Conservation (phyloP, 169 alveolate species). For the Sarcocystis neurona region DNA sequence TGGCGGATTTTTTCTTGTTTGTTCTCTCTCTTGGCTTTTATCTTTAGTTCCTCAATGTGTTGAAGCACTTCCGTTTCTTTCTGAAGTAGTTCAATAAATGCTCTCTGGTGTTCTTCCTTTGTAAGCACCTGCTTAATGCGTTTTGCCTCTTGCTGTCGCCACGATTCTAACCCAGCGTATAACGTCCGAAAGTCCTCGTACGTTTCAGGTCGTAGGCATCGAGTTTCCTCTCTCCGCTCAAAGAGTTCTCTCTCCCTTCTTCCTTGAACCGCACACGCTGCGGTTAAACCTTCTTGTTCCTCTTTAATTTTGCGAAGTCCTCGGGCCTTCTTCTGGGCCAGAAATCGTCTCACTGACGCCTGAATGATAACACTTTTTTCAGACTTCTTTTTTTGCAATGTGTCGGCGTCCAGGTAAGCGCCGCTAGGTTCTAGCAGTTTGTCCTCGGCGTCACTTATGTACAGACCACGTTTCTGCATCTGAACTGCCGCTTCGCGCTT, state of each 20-base stretch:
- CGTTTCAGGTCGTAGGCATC: slow-evolving; percentile 14
- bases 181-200: not conserved
- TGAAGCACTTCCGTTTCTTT: not conserved
- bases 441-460: not conserved
- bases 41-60: slow-evolving; percentile 1
- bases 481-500: slow-evolving; percentile 26
- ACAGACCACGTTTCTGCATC: slow-evolving; percentile 3
- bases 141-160: not conserved
- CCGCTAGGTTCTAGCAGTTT: not conserved
- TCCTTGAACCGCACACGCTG: not conserved
- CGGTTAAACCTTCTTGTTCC: slow-evolving; percentile 23
- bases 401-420: not conserved
- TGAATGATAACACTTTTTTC: not conserved
- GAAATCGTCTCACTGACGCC: not conserved
- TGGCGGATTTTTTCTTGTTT: not conserved
- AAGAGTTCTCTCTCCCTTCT: not conserved
- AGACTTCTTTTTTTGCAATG: not conserved
- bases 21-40: not conserved
- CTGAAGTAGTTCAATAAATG: not conserved
- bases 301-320: slow-evolving; percentile 3
- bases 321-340: not conserved
- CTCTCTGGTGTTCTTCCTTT: not conserved
- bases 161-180: not conserved
- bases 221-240: not conserved
- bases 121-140: not conserved